Evolutionary conservation across 2,329 filamentous ascomycete species (phyloP), one percentile per base, ranked within the genome.

Genomic region (Rutstroemia sydowiana): DNA sequence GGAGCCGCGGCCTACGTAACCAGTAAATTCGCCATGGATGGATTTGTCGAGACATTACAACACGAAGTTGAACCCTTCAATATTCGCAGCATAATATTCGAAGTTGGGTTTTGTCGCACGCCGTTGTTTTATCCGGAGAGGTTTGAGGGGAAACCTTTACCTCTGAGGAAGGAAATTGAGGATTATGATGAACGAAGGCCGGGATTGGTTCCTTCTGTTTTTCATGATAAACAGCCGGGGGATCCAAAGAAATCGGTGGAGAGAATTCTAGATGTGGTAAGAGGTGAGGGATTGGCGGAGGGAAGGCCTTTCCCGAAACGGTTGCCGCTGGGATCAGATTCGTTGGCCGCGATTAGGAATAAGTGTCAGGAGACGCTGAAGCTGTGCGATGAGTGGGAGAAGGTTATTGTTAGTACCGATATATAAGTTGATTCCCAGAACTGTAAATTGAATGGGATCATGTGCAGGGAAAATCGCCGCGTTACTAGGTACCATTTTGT

Each of bases 51-150:
- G 21, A 44, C 49, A 39, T 48, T 61, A 7, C 31, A 53, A 21
- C 30, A 39, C 16, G 60, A 61, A 41, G 48, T 50, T 5, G 30
- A 26, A 2, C 51, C 45, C 1, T 46, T 61, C 2, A 54, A 54
- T 1, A 58, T 62, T 28, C 37, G 50, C 9, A 51, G 48, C 2
- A 26, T 55, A 4, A 42, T 61, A 11, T 65, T 78, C 18, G 74
- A 78, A 58, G 74, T 73, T 0, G 75, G 76, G 2, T 71, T 69
- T 36, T 78, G 76, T 55, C 67, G 75, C 2, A 78, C 75, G 10
- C 70, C 71, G n/a, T 72, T 76, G 49, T 61, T 56, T 10, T 36
- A 44, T 8, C 3, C 11, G 14, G 42, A 21, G 3, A 58, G 54
- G 11, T 51, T 52, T 8, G 48, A 49, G 10, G 21, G n/a, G 30